These are phyloP conservation scores for Alternaria conjuncta DNA, from an alignment of 2,329 filamentous ascomycete species.

Conservation along the genomic window DNA sequence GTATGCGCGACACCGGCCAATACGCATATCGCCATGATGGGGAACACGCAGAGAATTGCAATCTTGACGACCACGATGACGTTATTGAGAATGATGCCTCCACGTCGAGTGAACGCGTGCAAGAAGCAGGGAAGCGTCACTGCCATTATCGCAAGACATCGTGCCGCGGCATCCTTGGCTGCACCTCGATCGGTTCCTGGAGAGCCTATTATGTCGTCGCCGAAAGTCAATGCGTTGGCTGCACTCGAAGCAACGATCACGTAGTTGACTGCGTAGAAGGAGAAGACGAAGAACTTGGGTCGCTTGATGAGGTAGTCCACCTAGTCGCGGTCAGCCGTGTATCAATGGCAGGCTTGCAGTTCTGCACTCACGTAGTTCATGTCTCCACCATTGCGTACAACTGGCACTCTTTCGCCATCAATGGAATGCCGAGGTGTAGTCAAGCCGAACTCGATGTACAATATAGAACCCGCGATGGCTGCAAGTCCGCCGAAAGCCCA, in stretches of 20 bases:
- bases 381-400: background rate
- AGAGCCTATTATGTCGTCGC: background rate
- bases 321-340: background rate
- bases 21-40: background rate
- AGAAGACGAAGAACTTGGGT: background rate
- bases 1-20: background rate
- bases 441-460: background rate
- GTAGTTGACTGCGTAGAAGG: background rate
- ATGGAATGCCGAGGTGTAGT: background rate
- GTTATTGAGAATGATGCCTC: background rate
- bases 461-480: background rate
- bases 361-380: background rate
- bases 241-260: background rate
- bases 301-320: background rate
- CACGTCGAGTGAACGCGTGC: background rate
- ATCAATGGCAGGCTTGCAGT: background rate
- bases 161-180: background rate
- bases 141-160: background rate
- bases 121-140: background rate
- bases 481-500: background rate
- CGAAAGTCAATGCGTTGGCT: background rate
- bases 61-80: background rate
- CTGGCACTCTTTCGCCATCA: background rate
- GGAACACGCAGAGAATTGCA: background rate
- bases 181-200: background rate